Percentiles rank a stretch among this genome's conserved stretches.
Evolutionary conservation across 208 protist species (phyloP).

Genomic region (Leishmania arabica): DNA sequence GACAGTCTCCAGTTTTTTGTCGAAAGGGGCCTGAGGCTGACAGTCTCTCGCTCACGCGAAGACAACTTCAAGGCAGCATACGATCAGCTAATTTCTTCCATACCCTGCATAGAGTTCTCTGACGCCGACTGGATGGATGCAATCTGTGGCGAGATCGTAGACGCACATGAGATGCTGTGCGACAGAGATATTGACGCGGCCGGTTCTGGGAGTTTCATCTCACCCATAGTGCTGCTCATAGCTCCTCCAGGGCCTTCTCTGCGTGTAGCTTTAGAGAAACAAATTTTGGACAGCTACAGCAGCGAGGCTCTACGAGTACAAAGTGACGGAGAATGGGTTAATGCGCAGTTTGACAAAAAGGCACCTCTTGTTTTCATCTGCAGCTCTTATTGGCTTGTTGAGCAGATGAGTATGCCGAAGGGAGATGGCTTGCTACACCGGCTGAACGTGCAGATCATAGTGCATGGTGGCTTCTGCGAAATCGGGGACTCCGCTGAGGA

Average conservation of each 20-base stretch:
- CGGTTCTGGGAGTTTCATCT: background rate
- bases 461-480: conserved; percentile 59
- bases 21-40: conserved; percentile 48
- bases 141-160: conserved; percentile 24
- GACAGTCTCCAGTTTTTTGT: conserved; percentile 55
- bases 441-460: conserved; percentile 35
- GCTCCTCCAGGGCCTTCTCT: conserved; percentile 32
- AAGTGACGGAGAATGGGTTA: conserved; percentile 22
- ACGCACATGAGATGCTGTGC: conserved; percentile 31
- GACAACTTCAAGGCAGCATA: conserved; percentile 9
- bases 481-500: conserved; percentile 36
- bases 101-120: conserved; percentile 6
- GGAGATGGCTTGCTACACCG: conserved; percentile 22
- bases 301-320: conserved; percentile 49
- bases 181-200: conserved; percentile 2
- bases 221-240: conserved; percentile 44
- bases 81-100: conserved; percentile 9
- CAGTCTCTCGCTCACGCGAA: conserved; percentile 24
- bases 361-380: conserved; percentile 56
- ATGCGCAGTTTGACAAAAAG: conserved; percentile 14
- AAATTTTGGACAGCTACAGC: conserved; percentile 64
- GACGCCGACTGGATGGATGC: conserved; percentile 12
- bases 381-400: conserved; percentile 44
- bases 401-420: conserved; percentile 25
- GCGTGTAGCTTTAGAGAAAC: conserved; percentile 30